Evolutionary conservation across 2,329 filamentous ascomycete species (phyloP), one percentile per base, ranked within the genome.

Genomic region (Mycosphaerella sp.): DNA sequence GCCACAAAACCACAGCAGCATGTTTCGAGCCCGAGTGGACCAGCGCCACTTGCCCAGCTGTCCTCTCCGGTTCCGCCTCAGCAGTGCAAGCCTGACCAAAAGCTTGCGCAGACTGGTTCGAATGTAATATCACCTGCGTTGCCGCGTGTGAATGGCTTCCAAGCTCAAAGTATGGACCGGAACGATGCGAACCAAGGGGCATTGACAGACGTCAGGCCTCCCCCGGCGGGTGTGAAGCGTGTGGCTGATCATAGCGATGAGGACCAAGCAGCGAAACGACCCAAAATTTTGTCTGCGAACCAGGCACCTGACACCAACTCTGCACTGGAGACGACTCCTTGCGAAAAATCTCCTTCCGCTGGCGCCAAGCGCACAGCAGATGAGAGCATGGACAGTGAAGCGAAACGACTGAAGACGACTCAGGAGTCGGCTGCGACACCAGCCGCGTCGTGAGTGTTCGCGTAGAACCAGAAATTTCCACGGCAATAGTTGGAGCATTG

Each of bases 281-380:
- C 21, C 2, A 44, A 12, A 9, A 44, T 7, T 3, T 10, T n/a
- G 4, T 38, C 34, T n/a, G 5, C 12, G 8, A 7, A 11, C 10
- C 34, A 38, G 34, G 3, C 34, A 10, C 10, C 7, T 11, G 12
- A n/a, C n/a, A 3, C 10, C 10, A 38, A 9, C 12, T 11, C 34
- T 38, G 10, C 11, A 14, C 44, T n/a, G 26, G 26, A 36, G 44
- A 6, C 23, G 6, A 12, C 14, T 21, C n/a, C 36, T 17, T 38
- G 44, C 6, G 14, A 32, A n/a, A 46, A 38, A 9, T 38, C 47
- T 11, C 10, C 45, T 29, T 51, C 52, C 32, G 41, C 41, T 42
- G 56, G 56, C 44, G 42, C 47, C 8, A 58, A 58, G 48, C 52
- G 56, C 12, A 29, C 52, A 36, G 48, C 42, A n/a, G 56, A 55